Evolutionary conservation across 1,139 yeast species (phyloP).

Genomic region (Keqinozyma sinolaborantium): DNA sequence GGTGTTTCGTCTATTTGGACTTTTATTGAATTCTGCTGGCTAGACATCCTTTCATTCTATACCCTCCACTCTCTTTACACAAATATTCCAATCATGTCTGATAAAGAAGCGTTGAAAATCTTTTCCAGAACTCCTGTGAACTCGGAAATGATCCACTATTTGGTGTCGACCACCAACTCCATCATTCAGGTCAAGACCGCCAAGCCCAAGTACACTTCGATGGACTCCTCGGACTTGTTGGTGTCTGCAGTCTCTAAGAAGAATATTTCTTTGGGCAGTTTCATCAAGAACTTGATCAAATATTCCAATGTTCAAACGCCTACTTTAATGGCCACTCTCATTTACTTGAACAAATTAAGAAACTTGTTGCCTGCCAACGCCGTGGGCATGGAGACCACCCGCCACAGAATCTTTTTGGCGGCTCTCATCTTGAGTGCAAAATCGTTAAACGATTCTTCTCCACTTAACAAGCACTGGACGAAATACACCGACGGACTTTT

Average conservation of each 20-base stretch:
- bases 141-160: conserved; percentile 73
- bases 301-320: conserved; percentile 94
- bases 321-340: conserved; percentile 87
- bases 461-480: conserved; percentile 95
- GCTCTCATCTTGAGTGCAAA: conserved; percentile 87
- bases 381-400: conserved; percentile 88
- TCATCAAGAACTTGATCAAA: conserved; percentile 68
- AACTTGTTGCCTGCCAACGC: conserved; percentile 82
- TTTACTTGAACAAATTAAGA: conserved; percentile 75
- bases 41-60: conserved; percentile 1
- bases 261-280: conserved; percentile 42
- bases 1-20: not conserved
- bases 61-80: conserved; percentile 1
- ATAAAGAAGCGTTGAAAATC: conserved; percentile 60
- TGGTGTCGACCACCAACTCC: conserved; percentile 76
- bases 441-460: conserved; percentile 87
- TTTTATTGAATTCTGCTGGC: not conserved
- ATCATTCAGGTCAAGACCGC: conserved; percentile 57
- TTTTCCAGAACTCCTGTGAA: conserved; percentile 78
- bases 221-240: conserved; percentile 9
- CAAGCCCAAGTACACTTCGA: conserved; percentile 4
- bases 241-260: conserved; percentile 22
- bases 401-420: conserved; percentile 89
- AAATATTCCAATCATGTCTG: conserved; percentile 45
- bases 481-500: conserved; percentile 83